Base-by-base conservation (phyloP, 441 rosid species). In the Adansonia madagascariensis region DNA sequence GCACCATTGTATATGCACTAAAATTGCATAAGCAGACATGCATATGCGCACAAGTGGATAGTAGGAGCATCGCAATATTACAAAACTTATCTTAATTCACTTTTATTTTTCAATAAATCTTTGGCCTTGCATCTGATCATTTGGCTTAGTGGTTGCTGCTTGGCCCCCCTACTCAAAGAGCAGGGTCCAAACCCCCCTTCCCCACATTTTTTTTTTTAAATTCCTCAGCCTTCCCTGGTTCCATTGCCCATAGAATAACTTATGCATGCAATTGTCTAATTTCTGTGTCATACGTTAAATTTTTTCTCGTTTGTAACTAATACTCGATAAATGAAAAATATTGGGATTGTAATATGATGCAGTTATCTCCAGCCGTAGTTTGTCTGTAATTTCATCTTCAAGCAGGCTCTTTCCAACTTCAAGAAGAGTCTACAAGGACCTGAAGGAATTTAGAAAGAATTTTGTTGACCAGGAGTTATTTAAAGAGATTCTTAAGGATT, bases 311-410 rank as follows among this genome's bases (percentile, higher is more conserved):
- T 43, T 2, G 44, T 15, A 11, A 59, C 24, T 18, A 44, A 18
- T 22, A 22, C 20, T 18, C 55, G 31, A 49, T 20, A 57, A 46
- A 27, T 49, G 41, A 67, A 44, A 35, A 11, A 49, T 56, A 75
- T 31, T 56, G 41, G 39, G 47, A 44, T 72, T 80, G 76, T 70
- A 17, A 20, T 27, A 57, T 49, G 49, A 74, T 80, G 83, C 89
- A 86, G 94, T 82, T 76, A 64, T 86, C 52, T 90, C 92, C 56
- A 53, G 73, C 79, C 78, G 41, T 61, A 86, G 91, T 78, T 46
- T 83, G 61, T 83, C 90, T 75, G 85, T 86, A 35, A 67, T 85
- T 75, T 86, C 89, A 53, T 71, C 83, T 59, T 82, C 90, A 71
- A 89, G 85, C 86, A 85, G 85, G 74, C 63, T 52, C 52, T 50